These are phyloP conservation scores for Dacryopinax primogenitus DNA, from an alignment of 768 basidiomycete species.

Conservation along the genomic window DNA sequence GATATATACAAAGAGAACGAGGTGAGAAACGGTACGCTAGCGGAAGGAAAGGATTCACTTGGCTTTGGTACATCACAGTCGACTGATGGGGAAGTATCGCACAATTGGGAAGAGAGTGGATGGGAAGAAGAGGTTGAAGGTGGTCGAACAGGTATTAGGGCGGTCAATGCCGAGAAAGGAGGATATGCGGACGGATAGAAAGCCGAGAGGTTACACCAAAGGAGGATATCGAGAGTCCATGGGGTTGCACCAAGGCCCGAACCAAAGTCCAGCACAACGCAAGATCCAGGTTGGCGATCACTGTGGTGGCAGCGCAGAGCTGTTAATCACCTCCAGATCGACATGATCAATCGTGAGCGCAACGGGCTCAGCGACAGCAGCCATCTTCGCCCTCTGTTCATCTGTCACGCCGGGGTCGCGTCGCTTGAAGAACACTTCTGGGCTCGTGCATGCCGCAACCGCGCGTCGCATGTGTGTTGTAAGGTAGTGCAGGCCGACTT, in stretches of 20 bases:
- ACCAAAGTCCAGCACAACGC: no score
- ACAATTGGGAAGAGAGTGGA: neutral
- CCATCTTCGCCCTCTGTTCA: conserved; percentile 7
- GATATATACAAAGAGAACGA: neutral
- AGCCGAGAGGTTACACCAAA: neutral
- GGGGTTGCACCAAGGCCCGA: neutral
- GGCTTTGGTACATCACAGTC: conserved; percentile 3
- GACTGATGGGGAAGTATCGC: neutral
- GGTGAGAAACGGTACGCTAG: neutral
- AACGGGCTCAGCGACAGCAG: neutral
- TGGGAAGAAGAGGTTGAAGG: neutral
- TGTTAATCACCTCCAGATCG: conserved; percentile 9
- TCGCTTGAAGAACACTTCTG: conserved; percentile 63
- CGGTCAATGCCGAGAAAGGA: neutral
- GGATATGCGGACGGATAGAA: neutral
- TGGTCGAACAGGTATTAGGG: neutral
- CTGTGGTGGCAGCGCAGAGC: neutral
- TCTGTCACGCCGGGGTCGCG: conserved; percentile 5
- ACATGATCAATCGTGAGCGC: conserved; percentile 13
- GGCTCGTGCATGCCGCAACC: conserved; percentile 85
- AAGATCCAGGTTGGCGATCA: neutral
- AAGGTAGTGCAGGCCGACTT: conserved; percentile 90
- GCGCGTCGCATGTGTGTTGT: conserved; percentile 91
- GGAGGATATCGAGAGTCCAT: no score
- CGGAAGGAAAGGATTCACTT: neutral